Percentiles rank a stretch among this genome's conserved stretches.
These are phyloP conservation scores for Crithidia brevicula DNA, from an alignment of 208 protist species.

Conservation along the genomic window DNA sequence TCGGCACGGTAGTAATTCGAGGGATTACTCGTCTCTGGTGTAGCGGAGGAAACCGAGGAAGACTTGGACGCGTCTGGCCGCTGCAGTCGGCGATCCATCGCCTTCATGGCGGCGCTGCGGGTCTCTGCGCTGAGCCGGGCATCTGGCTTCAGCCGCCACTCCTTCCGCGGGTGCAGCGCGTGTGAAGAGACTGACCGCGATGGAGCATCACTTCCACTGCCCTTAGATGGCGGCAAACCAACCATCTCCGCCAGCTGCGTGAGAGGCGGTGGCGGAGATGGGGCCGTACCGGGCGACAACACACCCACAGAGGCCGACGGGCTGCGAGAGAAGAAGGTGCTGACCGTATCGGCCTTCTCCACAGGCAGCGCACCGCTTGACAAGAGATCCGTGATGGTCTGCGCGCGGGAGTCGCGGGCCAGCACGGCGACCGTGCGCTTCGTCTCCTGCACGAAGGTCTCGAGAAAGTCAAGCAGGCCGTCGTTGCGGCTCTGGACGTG, in stretches of 20 bases:
- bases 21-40: slow-evolving; percentile 6
- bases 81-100: slow-evolving; percentile 13
- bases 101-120: slow-evolving; percentile 7
- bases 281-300: neutral
- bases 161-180: slow-evolving; percentile 16
- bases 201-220: neutral
- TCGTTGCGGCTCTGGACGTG: slow-evolving; percentile 43
- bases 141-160: slow-evolving; percentile 30
- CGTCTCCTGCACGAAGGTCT: slow-evolving; percentile 33
- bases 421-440: slow-evolving; percentile 21
- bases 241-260: slow-evolving; percentile 11
- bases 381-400: slow-evolving; percentile 31
- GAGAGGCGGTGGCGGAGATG: slow-evolving; percentile 6
- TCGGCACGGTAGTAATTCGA: slow-evolving; percentile 35
- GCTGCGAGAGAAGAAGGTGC: slow-evolving; percentile 24
- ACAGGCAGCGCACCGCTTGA: slow-evolving; percentile 18
- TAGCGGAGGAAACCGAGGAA: neutral
- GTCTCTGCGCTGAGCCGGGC: slow-evolving; percentile 9
- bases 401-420: slow-evolving; percentile 21
- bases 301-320: neutral
- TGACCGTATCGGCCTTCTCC: slow-evolving; percentile 8
- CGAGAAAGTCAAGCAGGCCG: slow-evolving; percentile 50
- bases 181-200: neutral
- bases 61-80: neutral
- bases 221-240: no score